A percentile compares a stretch with the other conserved stretches of the same genome.
phyloP scores from a whole-genome alignment of 2,329 filamentous ascomycete species.

The Botrytis galanthina region DNA sequence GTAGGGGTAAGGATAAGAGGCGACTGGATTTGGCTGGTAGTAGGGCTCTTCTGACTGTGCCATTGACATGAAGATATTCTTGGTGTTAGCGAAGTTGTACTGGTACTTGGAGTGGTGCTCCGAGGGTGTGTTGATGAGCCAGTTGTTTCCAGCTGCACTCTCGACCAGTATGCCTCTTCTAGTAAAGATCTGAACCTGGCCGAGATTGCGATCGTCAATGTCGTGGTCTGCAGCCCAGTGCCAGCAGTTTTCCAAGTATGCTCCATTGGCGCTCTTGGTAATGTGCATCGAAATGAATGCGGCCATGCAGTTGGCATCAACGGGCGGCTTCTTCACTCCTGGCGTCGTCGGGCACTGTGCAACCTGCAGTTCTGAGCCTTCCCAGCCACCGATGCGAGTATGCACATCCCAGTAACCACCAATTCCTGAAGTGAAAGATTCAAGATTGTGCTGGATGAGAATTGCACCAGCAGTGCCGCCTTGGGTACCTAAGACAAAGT shows the following conservation, averaged over 20 bases:
- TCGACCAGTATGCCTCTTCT: constrained; percentile 11
- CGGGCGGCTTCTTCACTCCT: neutral
- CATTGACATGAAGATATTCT: constrained; percentile 59
- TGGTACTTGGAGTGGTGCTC: constrained; percentile 67
- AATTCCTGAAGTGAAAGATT: constrained; percentile 33
- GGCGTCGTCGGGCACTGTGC: constrained; percentile 34
- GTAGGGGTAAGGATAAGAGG: constrained; percentile 34
- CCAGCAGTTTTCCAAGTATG: constrained; percentile 19
- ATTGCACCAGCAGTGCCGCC: constrained; percentile 40
- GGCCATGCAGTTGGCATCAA: constrained; percentile 29
- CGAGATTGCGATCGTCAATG: constrained; percentile 1
- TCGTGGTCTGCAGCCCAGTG: constrained; percentile 15
- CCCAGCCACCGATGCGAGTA: constrained; percentile 41
- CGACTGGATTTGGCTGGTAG: constrained; percentile 52
- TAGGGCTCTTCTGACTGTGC: constrained; percentile 70
- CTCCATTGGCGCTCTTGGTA: neutral
- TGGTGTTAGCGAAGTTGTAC: constrained; percentile 61
- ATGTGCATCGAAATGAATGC: constrained; percentile 18
- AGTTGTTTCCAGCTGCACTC: neutral
- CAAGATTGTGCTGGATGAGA: constrained; percentile 34
- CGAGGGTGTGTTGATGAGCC: constrained; percentile 53
- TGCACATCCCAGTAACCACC: constrained; percentile 39
- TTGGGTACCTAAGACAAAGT: constrained; percentile 37
- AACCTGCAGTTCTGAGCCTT: constrained; percentile 37
- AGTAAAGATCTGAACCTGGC: neutral